Evolutionary conservation across 2,329 filamentous ascomycete genomes (phyloP).

Genomic region (Pseudopithomyces maydicus): DNA sequence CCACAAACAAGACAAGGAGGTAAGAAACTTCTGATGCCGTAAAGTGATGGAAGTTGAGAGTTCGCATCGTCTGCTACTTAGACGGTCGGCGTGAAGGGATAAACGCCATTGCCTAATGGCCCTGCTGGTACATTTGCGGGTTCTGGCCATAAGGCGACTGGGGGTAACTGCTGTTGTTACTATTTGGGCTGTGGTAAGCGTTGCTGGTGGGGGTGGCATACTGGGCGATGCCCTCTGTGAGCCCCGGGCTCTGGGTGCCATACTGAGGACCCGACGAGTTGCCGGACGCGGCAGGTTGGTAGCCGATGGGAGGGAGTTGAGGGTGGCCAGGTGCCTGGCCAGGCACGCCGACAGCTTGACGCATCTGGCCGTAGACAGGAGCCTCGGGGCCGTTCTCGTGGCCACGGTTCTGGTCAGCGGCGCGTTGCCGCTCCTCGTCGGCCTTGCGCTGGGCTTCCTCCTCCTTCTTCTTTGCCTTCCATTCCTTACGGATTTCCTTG

Average conservation of each 20-base stretch:
- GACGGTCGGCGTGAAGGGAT: constrained; percentile 18
- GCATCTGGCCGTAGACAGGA: constrained; percentile 51
- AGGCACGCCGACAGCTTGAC: constrained; percentile 50
- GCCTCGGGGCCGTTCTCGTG: constrained; percentile 61
- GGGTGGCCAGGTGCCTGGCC: constrained; percentile 53
- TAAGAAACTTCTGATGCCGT: constrained; percentile 17
- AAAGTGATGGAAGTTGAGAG: constrained; percentile 27
- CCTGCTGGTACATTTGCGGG: constrained; percentile 55
- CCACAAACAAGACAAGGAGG: constrained; percentile 15
- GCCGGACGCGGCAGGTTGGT: constrained; percentile 53
- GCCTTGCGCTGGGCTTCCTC: constrained; percentile 89
- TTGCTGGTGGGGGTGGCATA: constrained; percentile 50
- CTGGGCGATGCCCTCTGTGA: constrained; percentile 57
- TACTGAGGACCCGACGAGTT: constrained; percentile 52
- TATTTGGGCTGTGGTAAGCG: constrained; percentile 50
- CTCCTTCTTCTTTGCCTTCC: constrained; percentile 99
- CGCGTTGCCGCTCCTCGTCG: constrained; percentile 81
- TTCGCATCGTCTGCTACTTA: constrained; percentile 30
- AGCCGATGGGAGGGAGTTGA: constrained; percentile 58
- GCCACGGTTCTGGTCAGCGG: constrained; percentile 56
- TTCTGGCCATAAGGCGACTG: constrained; percentile 57
- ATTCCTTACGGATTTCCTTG: constrained; percentile 98
- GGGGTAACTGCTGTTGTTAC: constrained; percentile 54
- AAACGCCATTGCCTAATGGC: constrained; percentile 34
- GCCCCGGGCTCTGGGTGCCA: constrained; percentile 50